Base-by-base conservation (phyloP, 192 early-diverging fungal species). In the Entomortierella chlamydospora region DNA sequence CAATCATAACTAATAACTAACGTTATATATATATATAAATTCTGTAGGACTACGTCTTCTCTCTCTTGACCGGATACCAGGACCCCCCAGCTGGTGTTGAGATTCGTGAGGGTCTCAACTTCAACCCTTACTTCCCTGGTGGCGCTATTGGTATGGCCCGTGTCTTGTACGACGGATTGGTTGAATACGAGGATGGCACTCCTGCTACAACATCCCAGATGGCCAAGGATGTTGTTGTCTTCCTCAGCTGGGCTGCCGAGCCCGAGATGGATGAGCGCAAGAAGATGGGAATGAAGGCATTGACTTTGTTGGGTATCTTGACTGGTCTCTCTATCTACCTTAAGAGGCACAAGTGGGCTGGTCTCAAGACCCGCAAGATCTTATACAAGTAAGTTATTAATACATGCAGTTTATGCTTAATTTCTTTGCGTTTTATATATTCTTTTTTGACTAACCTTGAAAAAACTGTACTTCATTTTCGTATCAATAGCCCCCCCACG, bases 61-160 rank as follows among this genome's bases (percentile, higher is more conserved):
- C 96, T 59, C 90, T 99, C 67, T 89, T 99, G 67, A 95, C 95
- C 20, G 96, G 97, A 34, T 99, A 98, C 86, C 86, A 90, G 69
- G 96, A 98, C 67, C 90, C 97, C 45, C 97, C 97, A 54, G 94
- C 96, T 20, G 96, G 97, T 81, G 90, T 99, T 59, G 88, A 90
- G 62, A 79, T 99, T 54, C 93, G 96, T 83, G 95, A 97, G 74
- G 97, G 96, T 61, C 88, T 99, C 22, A 95, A 98, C 91, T 99
- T 96, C 90, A 99, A 99, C 91, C 94, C 95, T 45, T 99, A 98
- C 88, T 99, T 99, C 94, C 97, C 95, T 22, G 96, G 97, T 52
- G 96, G 96, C 72, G 93, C 96, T 57, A 99, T 99, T 83, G 89
- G 90, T 60, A 99, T 99, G 96, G 97, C 96, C 37, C 92, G 94